Base-by-base conservation (phyloP, 176 grass and related monocot genomes). In the Carex littledalei region DNA sequence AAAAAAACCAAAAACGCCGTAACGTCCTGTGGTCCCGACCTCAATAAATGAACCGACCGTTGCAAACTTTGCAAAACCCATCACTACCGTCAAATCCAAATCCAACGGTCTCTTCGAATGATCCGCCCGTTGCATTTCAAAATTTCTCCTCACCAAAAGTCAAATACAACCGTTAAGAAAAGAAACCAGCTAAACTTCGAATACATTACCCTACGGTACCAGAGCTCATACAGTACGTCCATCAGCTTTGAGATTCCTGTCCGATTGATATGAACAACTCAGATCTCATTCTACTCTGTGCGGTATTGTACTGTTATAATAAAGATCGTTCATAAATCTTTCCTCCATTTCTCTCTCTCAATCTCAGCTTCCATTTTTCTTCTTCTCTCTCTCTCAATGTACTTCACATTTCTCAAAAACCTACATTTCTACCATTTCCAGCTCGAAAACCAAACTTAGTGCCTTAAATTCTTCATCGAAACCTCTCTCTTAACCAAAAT, bases 141-240 rank as follows among this genome's bases (percentile, higher is more conserved):
- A 77, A 67, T 72, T 20, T 8, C 29, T 58, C 22, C 50, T 17
- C 24, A 41, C 6, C 12, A 63, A 65, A 90, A 79, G 88, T 89
- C 88, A 89, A 84, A 89, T 75, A 78, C 67, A 75, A 86, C 84
- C 84, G 88, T 89, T 89, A 49, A 47, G 32, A 24, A 37, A 43
- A 21, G 45, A 12, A 74, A 76, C 45, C 52, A 43, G 57, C 53
- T 59, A 15, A 58, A 6, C 3, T 8, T 58, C 54, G 43, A 45
- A 45, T 45, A 0, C 6, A 8, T 1, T 45, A 1, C 0, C 8
- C 43, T 0, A 45, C 43, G 7, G 8, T 45, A 45, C 43, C 43
- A 4, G 43, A 45, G 0, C 7, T 45, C 8, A 1, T 45, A 45
- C 7, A 45, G 8, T 45, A 8, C 43, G 8, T 1, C 1, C 0